These are phyloP conservation scores for Hypomontagnella monticulosa DNA, from an alignment of 495 filamentous ascomycete species.

Conservation along the genomic window DNA sequence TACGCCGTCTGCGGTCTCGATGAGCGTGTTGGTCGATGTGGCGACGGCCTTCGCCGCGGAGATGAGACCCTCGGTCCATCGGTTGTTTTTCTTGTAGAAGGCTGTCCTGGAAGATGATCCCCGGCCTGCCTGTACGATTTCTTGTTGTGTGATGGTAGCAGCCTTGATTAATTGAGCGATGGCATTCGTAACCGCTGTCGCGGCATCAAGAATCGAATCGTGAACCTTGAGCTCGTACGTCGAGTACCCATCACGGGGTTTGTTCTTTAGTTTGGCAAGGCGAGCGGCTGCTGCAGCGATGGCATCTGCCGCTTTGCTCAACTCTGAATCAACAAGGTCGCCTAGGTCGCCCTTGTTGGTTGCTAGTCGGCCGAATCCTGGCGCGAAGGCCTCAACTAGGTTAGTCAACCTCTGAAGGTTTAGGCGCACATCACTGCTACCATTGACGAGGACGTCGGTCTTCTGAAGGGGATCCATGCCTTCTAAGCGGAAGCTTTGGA, in stretches of 20 bases:
- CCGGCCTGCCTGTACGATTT: slow-evolving; percentile 95
- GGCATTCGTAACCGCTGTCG: slow-evolving; percentile 94
- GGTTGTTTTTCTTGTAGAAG: slow-evolving; percentile 98
- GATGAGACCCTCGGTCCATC: slow-evolving; percentile 98
- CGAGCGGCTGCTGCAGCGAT: slow-evolving; percentile 91
- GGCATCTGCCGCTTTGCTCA: slow-evolving; percentile 92
- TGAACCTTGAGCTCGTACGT: slow-evolving; percentile 96
- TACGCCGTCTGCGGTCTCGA: slow-evolving; percentile 97
- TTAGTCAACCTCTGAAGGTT: slow-evolving; percentile 92
- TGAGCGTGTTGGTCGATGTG: slow-evolving; percentile 88
- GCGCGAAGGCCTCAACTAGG: slow-evolving; percentile 88
- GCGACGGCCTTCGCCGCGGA: slow-evolving; percentile 97
- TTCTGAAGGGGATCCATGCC: slow-evolving; percentile 87
- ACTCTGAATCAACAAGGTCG: slow-evolving; percentile 90
- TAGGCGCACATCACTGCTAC: slow-evolving; percentile 92
- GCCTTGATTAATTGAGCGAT: slow-evolving; percentile 97
- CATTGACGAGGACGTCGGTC: slow-evolving; percentile 95
- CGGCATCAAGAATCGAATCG: slow-evolving; percentile 92
- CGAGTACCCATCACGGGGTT: slow-evolving; percentile 92
- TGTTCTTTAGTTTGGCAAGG: slow-evolving; percentile 89
- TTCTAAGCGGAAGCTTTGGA: slow-evolving; percentile 93
- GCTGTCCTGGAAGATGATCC: slow-evolving; percentile 89
- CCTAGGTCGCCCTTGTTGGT: slow-evolving; percentile 84
- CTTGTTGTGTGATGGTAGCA: slow-evolving; percentile 90
- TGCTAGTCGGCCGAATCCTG: slow-evolving; percentile 80